Percentiles rank a stretch among this genome's conserved stretches.
Conservation (phyloP, 2,329 filamentous ascomycete species). For the Ophioceras dolichostomum region DNA sequence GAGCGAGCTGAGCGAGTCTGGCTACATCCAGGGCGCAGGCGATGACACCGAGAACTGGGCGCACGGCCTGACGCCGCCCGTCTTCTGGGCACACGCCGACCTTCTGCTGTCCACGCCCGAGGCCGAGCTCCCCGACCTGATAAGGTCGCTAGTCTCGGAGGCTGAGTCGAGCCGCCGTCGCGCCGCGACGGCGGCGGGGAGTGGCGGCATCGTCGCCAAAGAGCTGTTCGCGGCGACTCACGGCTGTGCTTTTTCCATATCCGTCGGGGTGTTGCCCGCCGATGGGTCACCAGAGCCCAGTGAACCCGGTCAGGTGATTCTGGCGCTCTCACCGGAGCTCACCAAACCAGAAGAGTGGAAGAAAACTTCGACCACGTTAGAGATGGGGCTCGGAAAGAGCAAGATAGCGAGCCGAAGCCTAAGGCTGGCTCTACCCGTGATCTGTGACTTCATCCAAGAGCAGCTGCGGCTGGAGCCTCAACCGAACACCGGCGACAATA, state of each 20-base stretch:
- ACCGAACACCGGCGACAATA: no score
- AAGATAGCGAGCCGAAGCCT: constrained; percentile 78
- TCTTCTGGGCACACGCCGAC: constrained; percentile 67
- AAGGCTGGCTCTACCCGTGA: constrained; percentile 53
- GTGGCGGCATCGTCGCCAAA: no score
- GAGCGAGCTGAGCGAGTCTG: constrained; percentile 49
- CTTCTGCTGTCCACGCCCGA: constrained; percentile 52
- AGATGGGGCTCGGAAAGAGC: constrained; percentile 55
- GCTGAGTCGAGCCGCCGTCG: constrained; percentile 6
- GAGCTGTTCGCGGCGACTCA: constrained; percentile 8
- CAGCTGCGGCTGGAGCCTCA: no score
- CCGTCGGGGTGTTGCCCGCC: constrained; percentile 8
- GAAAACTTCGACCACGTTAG: constrained; percentile 22
- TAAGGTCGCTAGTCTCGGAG: constrained; percentile 28
- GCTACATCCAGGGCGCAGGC: constrained; percentile 87
- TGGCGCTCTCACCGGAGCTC: constrained; percentile 11
- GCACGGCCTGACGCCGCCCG: constrained; percentile 57
- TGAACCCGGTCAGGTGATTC: neutral
- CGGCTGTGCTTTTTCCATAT: constrained; percentile 11
- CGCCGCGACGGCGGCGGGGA: constrained; percentile 28
- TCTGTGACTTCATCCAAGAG: constrained; percentile 41
- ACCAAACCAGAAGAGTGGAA: constrained; percentile 32
- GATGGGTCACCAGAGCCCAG: no score
- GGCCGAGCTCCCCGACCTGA: constrained; percentile 42
- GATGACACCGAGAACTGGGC: constrained; percentile 96